Base-by-base conservation (phyloP, 1,139 yeast species). In the Hemisphaericaspora xylanilytica region DNA sequence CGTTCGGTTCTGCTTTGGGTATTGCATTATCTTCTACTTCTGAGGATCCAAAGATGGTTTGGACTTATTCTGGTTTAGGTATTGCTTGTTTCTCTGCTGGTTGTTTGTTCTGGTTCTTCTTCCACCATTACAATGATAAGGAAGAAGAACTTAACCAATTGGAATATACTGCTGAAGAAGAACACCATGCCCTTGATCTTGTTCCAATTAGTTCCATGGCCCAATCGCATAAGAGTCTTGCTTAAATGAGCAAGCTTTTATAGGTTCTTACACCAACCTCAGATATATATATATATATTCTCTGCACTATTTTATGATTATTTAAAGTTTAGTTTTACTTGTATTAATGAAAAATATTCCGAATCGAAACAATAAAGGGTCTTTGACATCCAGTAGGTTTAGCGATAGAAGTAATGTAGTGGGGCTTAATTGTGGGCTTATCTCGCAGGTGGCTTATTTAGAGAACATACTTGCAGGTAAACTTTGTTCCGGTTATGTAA, bases 1-100 rank as follows among this genome's bases (percentile, higher is more conserved):
- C 86, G n/a, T 48, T 75, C 42, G 89, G 89, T 50, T 70, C 87
- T 20, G 85, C 87, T 20, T 55, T 83, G 32, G 88, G 88, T 54
- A 80, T 80, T 59, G 86, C 87, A 6, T 65, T 83, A 43, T 76
- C 85, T 17, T 73, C 87, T 14, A 75, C 80, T 14, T 70, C 85
- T 13, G 71, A 62, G 42, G 78, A 82, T 59, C 89, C 89, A 33
- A 77, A 81, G 62, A 72, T 78, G 49, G 75, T 77, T 33, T 80
- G 86, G 85, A 68, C 75, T 53, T 83, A 78, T 62, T 65, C 78
- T 33, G 85, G 84, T 41, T 66, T 83, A 48, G 81, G 80, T n/a
- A 62, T 71, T 36, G 67, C 84, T 17, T 71, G 83, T 50, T 65
- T 78, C 54, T 53, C 78, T 46, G 78, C 81, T 25, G 89, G 88